These are phyloP conservation scores for Allantophomopsis cytisporea DNA, from an alignment of 2,329 filamentous ascomycete species.

Conservation along the genomic window DNA sequence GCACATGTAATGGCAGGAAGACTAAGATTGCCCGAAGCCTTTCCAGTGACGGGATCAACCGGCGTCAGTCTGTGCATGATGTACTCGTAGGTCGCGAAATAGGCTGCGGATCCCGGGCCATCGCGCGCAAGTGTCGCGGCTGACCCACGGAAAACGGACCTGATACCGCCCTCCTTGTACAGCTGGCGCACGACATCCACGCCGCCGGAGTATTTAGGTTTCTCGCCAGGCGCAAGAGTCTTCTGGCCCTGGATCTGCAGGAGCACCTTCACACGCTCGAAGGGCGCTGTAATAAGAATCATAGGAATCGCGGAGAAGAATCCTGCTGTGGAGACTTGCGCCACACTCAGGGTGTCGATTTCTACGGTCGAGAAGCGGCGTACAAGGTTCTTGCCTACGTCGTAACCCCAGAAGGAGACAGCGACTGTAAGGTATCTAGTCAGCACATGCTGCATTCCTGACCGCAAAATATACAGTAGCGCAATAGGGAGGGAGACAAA, in stretches of 20 bases:
- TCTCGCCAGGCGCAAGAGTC: conserved; percentile 71
- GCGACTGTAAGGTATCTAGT: conserved; percentile 40
- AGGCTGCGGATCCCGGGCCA: conserved; percentile 83
- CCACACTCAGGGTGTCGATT: conserved; percentile 59
- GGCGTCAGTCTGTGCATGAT: conserved; percentile 83
- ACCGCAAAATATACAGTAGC: too few relatives aligned
- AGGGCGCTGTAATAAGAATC: conserved; percentile 96
- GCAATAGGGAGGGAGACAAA: conserved; percentile 27
- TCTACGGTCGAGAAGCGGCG: conserved; percentile 45
- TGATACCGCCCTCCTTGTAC: conserved; percentile 80
- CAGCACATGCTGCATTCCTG: too few relatives aligned
- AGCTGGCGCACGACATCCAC: conserved; percentile 86
- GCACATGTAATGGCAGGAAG: conserved; percentile 73
- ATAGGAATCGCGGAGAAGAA: conserved; percentile 98
- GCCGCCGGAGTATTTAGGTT: conserved; percentile 80
- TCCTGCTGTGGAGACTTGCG: conserved; percentile 79
- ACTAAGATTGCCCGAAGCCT: conserved; percentile 61
- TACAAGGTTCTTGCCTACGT: conserved; percentile 85
- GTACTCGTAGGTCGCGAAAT: conserved; percentile 95
- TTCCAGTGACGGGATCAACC: conserved; percentile 58
- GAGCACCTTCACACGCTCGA: conserved; percentile 97
- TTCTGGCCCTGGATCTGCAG: conserved; percentile 95
- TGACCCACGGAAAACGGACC: conserved; percentile 84
- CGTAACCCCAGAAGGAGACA: conserved; percentile 76
- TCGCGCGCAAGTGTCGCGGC: conserved; percentile 88